Evolutionary conservation across 495 filamentous ascomycete species (phyloP), one percentile per base, ranked within the genome.

Genomic region (Xylaria intraflava): DNA sequence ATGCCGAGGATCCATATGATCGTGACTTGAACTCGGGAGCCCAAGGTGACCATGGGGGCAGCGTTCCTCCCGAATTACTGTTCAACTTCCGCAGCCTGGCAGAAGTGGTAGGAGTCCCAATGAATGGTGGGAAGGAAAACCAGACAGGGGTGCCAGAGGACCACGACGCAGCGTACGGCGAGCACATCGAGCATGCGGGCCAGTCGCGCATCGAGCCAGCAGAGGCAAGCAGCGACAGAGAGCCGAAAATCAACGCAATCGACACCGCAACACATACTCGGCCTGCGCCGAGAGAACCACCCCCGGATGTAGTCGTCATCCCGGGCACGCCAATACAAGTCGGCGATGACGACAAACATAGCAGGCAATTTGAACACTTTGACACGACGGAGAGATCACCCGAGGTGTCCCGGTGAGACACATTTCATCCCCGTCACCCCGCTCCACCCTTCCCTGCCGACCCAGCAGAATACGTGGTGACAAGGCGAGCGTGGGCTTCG

Each of bases 11-110:
- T 71, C 55, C 71, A 60, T 57, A 75, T 61, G 58, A 71, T 59
- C 80, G 67, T 62, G 69, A 62, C 46, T 66, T 66, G 30, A 72
- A 61, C 58, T 56, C 70, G 11, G 71, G 64, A 20, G 68, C 53
- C 31, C 75, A 60, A 51, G 74, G 68, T 33, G 65, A 76, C 16
- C 67, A 72, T n/a, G 69, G 66, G 19, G 68, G 72, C 16, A 80
- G 74, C 55, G 70, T 78, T 1, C 78, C 80, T 42, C 67, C 73
- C 0, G 91, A 96, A 60, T 82, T 88, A 2, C 82, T 95, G 82
- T 91, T 95, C 72, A 95, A 94, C 67, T 96, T 96, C 61, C 75
- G 87, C 49, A 95, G 89, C 58, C 73, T 96, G 23, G 88, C 88
- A 3, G 88, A 86, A 53, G 86, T 95, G 62, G 90, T 96, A 49